These are phyloP conservation scores for Ilex aquifolium DNA, from an alignment of 257 asterid genomes.

Conservation along the genomic window DNA sequence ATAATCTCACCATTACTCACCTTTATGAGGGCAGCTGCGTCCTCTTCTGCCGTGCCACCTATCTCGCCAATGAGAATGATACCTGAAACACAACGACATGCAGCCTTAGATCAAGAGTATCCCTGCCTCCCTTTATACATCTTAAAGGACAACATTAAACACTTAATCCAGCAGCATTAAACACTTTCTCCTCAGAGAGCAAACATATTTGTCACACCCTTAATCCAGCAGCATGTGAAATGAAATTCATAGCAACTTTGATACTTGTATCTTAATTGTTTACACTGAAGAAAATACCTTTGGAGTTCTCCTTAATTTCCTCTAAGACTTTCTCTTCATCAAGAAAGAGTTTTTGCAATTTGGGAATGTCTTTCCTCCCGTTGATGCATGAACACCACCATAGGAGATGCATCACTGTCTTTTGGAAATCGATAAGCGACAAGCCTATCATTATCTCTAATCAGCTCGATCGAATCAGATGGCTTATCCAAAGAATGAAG, in stretches of 20 bases:
- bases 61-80: conserved; percentile 93
- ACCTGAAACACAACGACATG: conserved; percentile 42
- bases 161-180: no score
- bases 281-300: no score
- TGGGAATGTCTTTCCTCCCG: conserved; percentile 21
- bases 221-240: no score
- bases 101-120: conserved; percentile 10
- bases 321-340: no score
- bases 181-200: no score
- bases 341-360: no score
- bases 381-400: conserved; percentile 46
- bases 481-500: conserved; percentile 35
- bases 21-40: conserved; percentile 94
- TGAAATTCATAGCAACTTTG: no score
- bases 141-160: no score
- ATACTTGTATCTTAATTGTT: no score
- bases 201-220: no score
- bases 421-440: conserved; percentile 65
- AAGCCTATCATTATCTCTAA: conserved; percentile 49
- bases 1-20: conserved; percentile 21
- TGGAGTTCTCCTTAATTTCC: no score
- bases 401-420: conserved; percentile 32
- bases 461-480: conserved; percentile 40
- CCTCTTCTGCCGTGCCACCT: conserved; percentile 99
- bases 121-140: background rate